Conservation (phyloP, 148 eudicot genomes). For the Euryodendron excelsum region DNA sequence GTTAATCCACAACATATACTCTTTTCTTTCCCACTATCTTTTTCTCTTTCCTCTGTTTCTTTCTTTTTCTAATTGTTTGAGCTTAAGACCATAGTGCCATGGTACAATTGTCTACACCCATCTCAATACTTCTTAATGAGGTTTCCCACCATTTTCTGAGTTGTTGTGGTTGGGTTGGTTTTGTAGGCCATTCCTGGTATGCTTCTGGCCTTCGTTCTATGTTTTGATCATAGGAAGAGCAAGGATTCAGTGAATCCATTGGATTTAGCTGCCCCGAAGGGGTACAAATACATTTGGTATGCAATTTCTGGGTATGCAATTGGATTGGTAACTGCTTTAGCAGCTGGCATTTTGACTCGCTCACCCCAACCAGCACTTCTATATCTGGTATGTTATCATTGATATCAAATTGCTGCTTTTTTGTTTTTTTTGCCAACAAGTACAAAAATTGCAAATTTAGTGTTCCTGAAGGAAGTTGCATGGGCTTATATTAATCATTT, state of each 20-base stretch:
- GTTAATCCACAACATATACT: not conserved
- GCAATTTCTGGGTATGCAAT: conserved; percentile 79
- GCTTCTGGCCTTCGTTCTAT: conserved; percentile 88
- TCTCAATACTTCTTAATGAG: not conserved
- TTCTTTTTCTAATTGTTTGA: not conserved
- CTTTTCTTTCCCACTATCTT: not conserved
- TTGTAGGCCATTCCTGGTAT: conserved; percentile 96
- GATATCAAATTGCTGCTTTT: not conserved
- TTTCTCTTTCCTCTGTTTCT: not conserved
- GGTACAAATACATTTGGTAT: conserved; percentile 82
- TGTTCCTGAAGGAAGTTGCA: not conserved
- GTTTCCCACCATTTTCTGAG: conserved; percentile 3
- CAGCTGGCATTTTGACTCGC: conserved; percentile 88
- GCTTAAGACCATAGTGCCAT: not conserved
- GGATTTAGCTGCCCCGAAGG: conserved; percentile 59
- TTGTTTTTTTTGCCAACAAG: not conserved
- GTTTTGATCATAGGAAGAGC: conserved; percentile 80
- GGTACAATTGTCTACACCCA: not conserved
- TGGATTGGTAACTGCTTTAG: conserved; percentile 78
- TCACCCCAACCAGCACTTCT: conserved; percentile 99
- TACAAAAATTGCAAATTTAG: not conserved
- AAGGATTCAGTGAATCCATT: conserved; percentile 38
- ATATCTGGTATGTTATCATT: conserved; percentile 62
- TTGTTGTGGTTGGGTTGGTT: conserved; percentile 10
- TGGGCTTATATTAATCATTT: not conserved